Evolutionary conservation across 106 monocot species (phyloP), one percentile per base, ranked within the genome.

Genomic region (Ottelia alismoides): DNA sequence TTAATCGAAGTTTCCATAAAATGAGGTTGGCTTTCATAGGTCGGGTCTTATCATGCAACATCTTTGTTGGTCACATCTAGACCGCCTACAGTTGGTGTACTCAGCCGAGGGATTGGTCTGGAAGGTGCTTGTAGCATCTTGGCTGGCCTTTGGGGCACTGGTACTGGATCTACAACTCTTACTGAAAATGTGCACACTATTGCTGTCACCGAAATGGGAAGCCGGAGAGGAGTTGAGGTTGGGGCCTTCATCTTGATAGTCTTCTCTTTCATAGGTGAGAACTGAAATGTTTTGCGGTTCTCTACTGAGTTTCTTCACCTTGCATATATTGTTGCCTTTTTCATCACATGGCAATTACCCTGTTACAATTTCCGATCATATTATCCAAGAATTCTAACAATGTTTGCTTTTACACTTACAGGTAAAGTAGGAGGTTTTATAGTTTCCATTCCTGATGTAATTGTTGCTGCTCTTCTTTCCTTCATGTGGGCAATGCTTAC

Each of bases 401-500:
- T 56, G 27, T 20, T 56, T 9, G 27, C n/a, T 26, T 27, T 26
- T 66, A 40, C 57, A 49, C 54, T 17, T 32, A 14, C 76, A 92
- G 92, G 92, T 58, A 93, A 96, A 79, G 74, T 88, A 48, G 88
- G 94, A 40, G 94, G 88, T 0, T 88, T 96, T 71, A 74, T 96
- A 67, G 94, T 88, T 50, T 96, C 94, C 25, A 88, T 96, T 57
- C 94, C 94, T 52, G 78, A 79, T 64, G 88, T 88, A 47, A 78
- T 96, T 61, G 81, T 88, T 55, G 88, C 88, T 68, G 88, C 62
- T 55, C 78, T 96, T 6, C 84, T 96, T 61, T 96, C 88, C 57
- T 96, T 88, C 69, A 96, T 96, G 84, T 96, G 88, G 88, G 94
- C 88, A 47, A 81, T 96, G 88, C 81, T 96, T 53, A 81, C 81